Conservation (phyloP, 371 early-diverging fungal genomes). For the Lichtheimia hyalospora region DNA sequence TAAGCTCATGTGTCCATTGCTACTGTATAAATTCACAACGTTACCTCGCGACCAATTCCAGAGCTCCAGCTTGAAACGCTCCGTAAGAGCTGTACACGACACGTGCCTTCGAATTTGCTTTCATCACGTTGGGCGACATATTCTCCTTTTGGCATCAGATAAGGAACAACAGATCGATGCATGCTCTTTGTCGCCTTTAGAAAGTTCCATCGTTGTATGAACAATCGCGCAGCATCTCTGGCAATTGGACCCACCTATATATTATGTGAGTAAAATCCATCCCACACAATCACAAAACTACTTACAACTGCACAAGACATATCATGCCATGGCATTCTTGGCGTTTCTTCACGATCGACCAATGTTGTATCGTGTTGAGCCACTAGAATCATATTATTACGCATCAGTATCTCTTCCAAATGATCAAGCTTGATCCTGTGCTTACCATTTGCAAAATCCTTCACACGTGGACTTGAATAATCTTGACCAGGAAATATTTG, state of each 20-base stretch:
- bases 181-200: slow-evolving; percentile 69
- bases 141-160: slow-evolving; percentile 80
- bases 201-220: slow-evolving; percentile 92
- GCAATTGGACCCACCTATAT: slow-evolving; percentile 69
- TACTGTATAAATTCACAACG: background rate
- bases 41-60: slow-evolving; percentile 58
- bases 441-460: slow-evolving; percentile 80
- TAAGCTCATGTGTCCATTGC: no score
- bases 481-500: slow-evolving; percentile 83
- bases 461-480: slow-evolving; percentile 87
- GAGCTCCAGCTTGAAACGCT: slow-evolving; percentile 70
- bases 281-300: no score
- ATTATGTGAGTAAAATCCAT: background rate
- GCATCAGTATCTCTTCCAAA: no score
- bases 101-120: slow-evolving; percentile 59
- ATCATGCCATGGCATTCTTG: slow-evolving; percentile 98
- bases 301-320: slow-evolving; percentile 68
- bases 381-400: slow-evolving; percentile 10
- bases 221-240: slow-evolving; percentile 85
- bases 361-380: slow-evolving; percentile 57
- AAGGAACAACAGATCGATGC: slow-evolving; percentile 64
- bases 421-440: no score
- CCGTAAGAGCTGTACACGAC: slow-evolving; percentile 69
- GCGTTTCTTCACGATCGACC: slow-evolving; percentile 54
- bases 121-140: slow-evolving; percentile 71